Percentiles rank a stretch among this genome's conserved stretches.
These are phyloP conservation scores for Backusella parvicylindrica DNA, from an alignment of 192 early-diverging fungal genomes.

Conservation along the genomic window DNA sequence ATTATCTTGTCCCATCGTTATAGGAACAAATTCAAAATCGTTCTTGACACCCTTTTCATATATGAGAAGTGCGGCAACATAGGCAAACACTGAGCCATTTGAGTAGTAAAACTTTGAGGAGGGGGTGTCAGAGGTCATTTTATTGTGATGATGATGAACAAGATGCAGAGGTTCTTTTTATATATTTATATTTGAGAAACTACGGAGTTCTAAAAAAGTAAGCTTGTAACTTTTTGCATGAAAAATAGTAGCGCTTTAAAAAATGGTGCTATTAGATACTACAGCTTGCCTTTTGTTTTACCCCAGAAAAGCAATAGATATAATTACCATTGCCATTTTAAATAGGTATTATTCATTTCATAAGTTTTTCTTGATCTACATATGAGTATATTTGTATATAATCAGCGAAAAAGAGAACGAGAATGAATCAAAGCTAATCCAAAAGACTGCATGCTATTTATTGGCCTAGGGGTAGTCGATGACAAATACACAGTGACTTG, in stretches of 20 bases:
- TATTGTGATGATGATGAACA: neutral
- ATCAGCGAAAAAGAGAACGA: neutral
- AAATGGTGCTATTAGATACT: neutral
- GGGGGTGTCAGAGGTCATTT: neutral
- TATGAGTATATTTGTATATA: neutral
- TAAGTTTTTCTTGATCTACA: neutral
- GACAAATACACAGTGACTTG: neutral
- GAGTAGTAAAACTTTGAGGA: neutral
- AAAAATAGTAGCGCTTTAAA: neutral
- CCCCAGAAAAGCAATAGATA: neutral
- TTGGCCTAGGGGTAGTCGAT: neutral
- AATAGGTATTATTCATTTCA: neutral
- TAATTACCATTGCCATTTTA: neutral
- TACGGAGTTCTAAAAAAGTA: neutral
- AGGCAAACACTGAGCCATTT: neutral
- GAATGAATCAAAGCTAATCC: neutral
- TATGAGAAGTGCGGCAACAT: neutral
- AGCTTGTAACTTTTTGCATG: neutral
- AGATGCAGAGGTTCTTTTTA: neutral
- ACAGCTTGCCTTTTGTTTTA: neutral
- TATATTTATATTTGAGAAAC: neutral
- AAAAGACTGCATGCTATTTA: neutral
- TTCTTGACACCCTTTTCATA: neutral
- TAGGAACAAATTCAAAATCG: neutral
- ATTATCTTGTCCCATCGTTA: constrained; percentile 1